Evolutionary conservation across 2,329 filamentous ascomycete species (phyloP).

Genomic region (Colletotrichum tanaceti): DNA sequence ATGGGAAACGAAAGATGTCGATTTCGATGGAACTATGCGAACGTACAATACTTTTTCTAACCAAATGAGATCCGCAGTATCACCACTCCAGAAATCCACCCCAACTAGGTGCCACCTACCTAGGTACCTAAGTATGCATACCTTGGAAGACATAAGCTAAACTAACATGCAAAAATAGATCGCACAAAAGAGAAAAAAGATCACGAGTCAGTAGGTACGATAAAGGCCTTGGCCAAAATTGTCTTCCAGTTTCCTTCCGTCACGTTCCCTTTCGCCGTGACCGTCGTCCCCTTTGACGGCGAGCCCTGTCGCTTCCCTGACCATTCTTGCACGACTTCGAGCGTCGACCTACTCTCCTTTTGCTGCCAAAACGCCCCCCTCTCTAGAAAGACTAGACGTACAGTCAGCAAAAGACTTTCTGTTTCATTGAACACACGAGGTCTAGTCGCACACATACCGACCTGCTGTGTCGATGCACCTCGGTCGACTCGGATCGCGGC

Average conservation of each 20-base stretch:
- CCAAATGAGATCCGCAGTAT: too few relatives aligned
- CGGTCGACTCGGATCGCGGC: neutral
- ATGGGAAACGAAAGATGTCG: neutral
- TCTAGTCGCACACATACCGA: neutral
- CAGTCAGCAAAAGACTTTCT: neutral
- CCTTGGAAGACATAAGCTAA: neutral
- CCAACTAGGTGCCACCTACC: too few relatives aligned
- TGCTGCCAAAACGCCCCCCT: neutral
- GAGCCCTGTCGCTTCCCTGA: too few relatives aligned
- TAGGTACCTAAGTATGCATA: too few relatives aligned
- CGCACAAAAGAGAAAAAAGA: neutral
- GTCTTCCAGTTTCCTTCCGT: neutral
- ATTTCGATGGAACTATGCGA: too few relatives aligned
- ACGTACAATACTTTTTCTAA: too few relatives aligned
- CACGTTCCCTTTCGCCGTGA: neutral
- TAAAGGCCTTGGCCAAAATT: neutral
- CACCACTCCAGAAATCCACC: neutral
- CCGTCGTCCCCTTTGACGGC: neutral
- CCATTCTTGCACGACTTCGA: neutral
- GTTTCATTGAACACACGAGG: too few relatives aligned
- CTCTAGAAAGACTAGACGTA: neutral
- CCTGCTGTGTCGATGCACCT: conserved; percentile 5
- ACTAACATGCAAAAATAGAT: neutral
- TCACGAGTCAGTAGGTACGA: too few relatives aligned
- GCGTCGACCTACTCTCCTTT: neutral